phyloP scores from a whole-genome alignment of 192 early-diverging fungal species.

The Podila minutissima region DNA sequence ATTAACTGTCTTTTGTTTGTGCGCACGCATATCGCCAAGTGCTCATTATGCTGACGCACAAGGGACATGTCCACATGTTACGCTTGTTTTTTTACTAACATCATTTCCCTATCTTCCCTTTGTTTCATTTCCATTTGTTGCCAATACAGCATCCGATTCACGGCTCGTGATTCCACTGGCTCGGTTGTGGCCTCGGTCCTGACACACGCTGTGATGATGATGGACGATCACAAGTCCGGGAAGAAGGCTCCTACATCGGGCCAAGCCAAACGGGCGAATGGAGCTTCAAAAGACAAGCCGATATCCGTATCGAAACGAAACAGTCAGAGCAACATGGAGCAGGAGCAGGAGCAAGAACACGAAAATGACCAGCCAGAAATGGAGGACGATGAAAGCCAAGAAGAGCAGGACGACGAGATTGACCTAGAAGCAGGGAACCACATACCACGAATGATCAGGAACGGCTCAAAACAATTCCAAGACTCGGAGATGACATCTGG shows the following conservation, averaged over 20 bases:
- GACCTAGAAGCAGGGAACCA: conserved; percentile 39
- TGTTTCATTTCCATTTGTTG: background rate
- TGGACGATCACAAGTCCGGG: conserved; percentile 52
- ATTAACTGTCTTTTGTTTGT: no score
- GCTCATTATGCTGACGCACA: no score
- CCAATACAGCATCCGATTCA: conserved; percentile 44
- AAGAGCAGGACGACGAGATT: conserved; percentile 31
- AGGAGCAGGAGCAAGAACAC: background rate
- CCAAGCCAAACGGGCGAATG: conserved; percentile 7
- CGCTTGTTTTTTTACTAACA: background rate
- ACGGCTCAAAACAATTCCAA: conserved; percentile 14
- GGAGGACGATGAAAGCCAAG: background rate
- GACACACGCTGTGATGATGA: conserved; percentile 51
- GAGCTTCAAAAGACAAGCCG: background rate
- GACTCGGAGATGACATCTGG: conserved; percentile 22
- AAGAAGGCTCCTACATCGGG: conserved; percentile 8
- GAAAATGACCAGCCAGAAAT: background rate
- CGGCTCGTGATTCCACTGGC: conserved; percentile 44
- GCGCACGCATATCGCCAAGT: no score
- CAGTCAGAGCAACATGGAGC: conserved; percentile 1
- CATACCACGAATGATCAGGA: conserved; percentile 6
- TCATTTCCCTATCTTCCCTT: background rate
- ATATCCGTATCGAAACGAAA: background rate
- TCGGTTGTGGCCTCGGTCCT: conserved; percentile 29
- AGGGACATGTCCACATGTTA: no score